Evolutionary conservation across 441 rosid species (phyloP).

Genomic region (Populus hybrid): DNA sequence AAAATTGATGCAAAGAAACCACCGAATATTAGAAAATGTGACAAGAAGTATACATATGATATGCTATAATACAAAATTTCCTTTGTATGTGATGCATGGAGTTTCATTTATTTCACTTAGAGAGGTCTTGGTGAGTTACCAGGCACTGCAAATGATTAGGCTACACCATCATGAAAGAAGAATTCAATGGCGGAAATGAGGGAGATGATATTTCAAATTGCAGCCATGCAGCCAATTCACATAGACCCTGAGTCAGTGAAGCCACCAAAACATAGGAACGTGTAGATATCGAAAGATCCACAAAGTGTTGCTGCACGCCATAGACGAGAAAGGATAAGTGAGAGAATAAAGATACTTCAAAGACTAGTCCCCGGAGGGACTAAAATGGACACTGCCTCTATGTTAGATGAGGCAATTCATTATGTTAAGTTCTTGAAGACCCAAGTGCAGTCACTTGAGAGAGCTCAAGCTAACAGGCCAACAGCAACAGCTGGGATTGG

Average conservation of each 20-base stretch:
- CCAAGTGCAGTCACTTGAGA: constrained; percentile 59
- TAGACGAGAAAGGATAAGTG: constrained; percentile 64
- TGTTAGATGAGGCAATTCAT: constrained; percentile 74
- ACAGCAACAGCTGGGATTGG: too few relatives aligned
- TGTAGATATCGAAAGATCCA: constrained; percentile 67
- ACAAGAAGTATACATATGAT: too few relatives aligned
- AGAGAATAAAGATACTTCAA: constrained; percentile 62
- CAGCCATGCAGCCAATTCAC: constrained; percentile 69
- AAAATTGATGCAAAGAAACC: too few relatives aligned
- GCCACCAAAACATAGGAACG: constrained; percentile 59
- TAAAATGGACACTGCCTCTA: constrained; percentile 75
- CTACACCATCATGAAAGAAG: constrained; percentile 28
- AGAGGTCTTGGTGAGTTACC: constrained; percentile 22
- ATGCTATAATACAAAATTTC: too few relatives aligned
- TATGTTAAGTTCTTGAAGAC: constrained; percentile 69
- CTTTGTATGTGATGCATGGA: too few relatives aligned
- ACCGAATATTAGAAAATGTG: too few relatives aligned
- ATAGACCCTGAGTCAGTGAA: constrained; percentile 66
- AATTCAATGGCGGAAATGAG: constrained; percentile 62
- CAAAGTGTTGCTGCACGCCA: constrained; percentile 72
- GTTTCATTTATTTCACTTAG: not conserved
- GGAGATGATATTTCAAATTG: constrained; percentile 63
- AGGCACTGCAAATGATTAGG: constrained; percentile 11
- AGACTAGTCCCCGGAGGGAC: constrained; percentile 73
- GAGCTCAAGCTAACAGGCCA: too few relatives aligned